A percentile compares a stretch with the other conserved stretches of the same genome.
These are phyloP conservation scores for Tetracladium setigerum DNA, from an alignment of 495 filamentous ascomycete species.

Conservation along the genomic window DNA sequence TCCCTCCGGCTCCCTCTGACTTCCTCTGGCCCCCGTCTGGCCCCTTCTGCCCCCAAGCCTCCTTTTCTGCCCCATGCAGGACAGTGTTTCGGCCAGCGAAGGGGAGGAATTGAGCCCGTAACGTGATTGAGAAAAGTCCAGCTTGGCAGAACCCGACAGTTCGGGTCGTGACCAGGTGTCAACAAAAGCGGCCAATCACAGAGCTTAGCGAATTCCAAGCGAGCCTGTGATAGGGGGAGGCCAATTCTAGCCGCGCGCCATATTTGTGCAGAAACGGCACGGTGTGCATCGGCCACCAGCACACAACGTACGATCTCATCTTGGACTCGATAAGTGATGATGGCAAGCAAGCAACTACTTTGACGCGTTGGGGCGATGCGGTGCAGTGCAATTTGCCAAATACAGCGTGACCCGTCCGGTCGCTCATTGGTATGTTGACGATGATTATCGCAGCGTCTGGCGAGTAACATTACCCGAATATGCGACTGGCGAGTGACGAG, in stretches of 20 bases:
- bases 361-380: too few species aligned
- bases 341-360: background rate
- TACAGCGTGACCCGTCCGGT: too few species aligned
- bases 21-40: background rate
- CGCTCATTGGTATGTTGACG: too few species aligned
- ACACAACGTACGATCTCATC: background rate
- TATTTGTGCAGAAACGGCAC: constrained; percentile 1
- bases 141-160: constrained; percentile 5
- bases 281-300: background rate
- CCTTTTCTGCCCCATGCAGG: background rate
- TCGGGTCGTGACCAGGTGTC: constrained; percentile 1
- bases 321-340: background rate
- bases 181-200: background rate
- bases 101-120: background rate
- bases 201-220: background rate
- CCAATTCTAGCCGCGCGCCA: background rate
- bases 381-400: too few species aligned
- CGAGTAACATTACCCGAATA: too few species aligned
- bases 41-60: background rate
- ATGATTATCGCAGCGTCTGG: too few species aligned
- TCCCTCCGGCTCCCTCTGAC: background rate
- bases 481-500: too few species aligned
- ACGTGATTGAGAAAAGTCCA: background rate
- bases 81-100: constrained; percentile 3
- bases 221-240: background rate